These are phyloP conservation scores for Solanum verrucosum DNA, from an alignment of 257 asterid species.

Conservation along the genomic window DNA sequence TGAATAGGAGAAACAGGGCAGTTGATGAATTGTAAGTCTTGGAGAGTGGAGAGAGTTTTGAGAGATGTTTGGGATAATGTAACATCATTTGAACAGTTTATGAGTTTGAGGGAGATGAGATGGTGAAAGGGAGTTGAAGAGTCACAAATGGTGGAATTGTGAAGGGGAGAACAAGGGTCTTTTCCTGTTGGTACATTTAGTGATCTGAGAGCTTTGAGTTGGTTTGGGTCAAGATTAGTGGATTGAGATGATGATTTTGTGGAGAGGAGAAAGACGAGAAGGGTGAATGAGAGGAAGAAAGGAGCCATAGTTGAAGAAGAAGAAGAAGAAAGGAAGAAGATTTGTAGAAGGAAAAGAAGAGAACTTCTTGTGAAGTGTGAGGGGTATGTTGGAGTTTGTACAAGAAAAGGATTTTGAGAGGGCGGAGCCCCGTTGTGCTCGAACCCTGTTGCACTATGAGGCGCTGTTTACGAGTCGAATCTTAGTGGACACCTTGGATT, in stretches of 20 bases:
- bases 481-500: background rate
- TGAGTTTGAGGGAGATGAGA: slow-evolving; percentile 64
- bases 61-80: slow-evolving; percentile 58
- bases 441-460: background rate
- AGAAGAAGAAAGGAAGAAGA: background rate
- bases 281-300: background rate
- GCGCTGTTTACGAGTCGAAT: background rate
- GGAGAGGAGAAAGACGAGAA: slow-evolving; percentile 15
- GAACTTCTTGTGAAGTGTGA: background rate
- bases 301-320: background rate
- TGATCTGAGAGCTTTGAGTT: slow-evolving; percentile 72
- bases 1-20: slow-evolving; percentile 66
- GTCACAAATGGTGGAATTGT: slow-evolving; percentile 60
- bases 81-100: slow-evolving; percentile 79
- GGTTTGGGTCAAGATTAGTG: slow-evolving; percentile 67
- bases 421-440: background rate
- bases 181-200: slow-evolving; percentile 55
- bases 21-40: slow-evolving; percentile 45
- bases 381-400: background rate
- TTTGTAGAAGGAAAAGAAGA: background rate
- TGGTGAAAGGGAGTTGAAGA: slow-evolving; percentile 62
- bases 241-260: slow-evolving; percentile 25
- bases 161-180: slow-evolving; percentile 54
- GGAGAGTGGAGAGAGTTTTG: slow-evolving; percentile 68
- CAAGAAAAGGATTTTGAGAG: background rate